These are phyloP conservation scores for Lentinula lateritia DNA, from an alignment of 768 basidiomycete species.

Conservation along the genomic window DNA sequence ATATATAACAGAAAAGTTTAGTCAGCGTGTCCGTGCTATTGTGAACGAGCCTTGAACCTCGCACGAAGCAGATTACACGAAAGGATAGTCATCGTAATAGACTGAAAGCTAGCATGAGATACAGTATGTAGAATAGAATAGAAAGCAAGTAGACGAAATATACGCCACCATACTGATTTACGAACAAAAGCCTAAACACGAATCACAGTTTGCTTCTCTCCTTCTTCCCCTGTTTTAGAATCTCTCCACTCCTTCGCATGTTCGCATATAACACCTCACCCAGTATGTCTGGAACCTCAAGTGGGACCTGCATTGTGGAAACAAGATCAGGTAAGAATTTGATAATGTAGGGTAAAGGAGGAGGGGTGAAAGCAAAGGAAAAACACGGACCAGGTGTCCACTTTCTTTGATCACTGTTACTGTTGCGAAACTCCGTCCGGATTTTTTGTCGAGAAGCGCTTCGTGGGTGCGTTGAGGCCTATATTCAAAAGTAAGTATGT, in stretches of 20 bases:
- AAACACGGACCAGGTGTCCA: slow-evolving; percentile 23
- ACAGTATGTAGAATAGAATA: too few species aligned
- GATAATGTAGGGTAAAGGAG: too few species aligned
- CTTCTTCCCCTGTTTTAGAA: not conserved
- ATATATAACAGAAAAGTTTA: too few species aligned
- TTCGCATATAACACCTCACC: slow-evolving; percentile 1
- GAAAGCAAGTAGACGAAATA: too few species aligned
- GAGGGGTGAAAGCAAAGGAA: slow-evolving; percentile 19
- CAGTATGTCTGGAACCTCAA: slow-evolving; percentile 4
- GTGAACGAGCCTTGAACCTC: too few species aligned
- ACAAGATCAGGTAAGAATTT: not conserved
- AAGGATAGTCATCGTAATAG: too few species aligned
- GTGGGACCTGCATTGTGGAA: not conserved
- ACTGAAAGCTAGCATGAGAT: too few species aligned
- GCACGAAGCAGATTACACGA: too few species aligned
- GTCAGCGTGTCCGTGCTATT: too few species aligned
- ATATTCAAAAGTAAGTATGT: not conserved
- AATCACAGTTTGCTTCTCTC: not conserved
- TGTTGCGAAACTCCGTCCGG: slow-evolving; percentile 30
- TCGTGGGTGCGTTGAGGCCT: slow-evolving; percentile 32
- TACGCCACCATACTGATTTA: too few species aligned
- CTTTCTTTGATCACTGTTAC: slow-evolving; percentile 17
- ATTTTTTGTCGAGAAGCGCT: slow-evolving; percentile 26
- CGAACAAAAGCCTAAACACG: not conserved
- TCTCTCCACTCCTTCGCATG: not conserved